A percentile compares a stretch with the other conserved stretches of the same genome.
Conservation (phyloP, 371 early-diverging fungal genomes). For the Gilbertella persicaria region DNA sequence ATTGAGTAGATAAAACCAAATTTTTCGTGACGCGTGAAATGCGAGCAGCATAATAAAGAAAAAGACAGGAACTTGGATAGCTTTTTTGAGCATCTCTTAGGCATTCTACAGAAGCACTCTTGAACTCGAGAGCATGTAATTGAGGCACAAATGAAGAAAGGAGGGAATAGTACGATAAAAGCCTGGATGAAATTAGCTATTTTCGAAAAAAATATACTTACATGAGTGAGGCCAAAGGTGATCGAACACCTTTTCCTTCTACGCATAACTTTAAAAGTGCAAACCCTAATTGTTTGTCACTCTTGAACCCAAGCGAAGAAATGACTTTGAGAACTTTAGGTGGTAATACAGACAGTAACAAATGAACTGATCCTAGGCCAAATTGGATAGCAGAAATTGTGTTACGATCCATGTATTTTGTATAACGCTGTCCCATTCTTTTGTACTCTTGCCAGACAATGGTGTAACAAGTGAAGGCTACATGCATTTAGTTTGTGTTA, state of each 20-base stretch:
- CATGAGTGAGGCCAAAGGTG: conserved; percentile 54
- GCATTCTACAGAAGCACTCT: conserved; percentile 44
- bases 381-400: conserved; percentile 39
- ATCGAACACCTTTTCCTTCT: conserved; percentile 47
- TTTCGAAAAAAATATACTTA: conserved; percentile 17
- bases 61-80: conserved; percentile 52
- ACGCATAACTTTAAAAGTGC: conserved; percentile 51
- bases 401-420: conserved; percentile 35
- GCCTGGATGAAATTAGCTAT: conserved; percentile 3
- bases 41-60: conserved; percentile 50
- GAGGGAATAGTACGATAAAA: conserved; percentile 27
- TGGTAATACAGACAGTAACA: conserved; percentile 52
- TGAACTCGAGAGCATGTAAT: conserved; percentile 20
- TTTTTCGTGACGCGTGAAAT: conserved; percentile 38
- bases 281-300: conserved; percentile 55
- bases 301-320: conserved; percentile 45
- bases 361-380: conserved; percentile 53
- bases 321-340: conserved; percentile 47
- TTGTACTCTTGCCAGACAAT: conserved; percentile 41
- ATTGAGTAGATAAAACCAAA: conserved; percentile 27
- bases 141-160: conserved; percentile 25
- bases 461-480: conserved; percentile 33
- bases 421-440: conserved; percentile 35
- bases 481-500: neutral
- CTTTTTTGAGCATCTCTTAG: conserved; percentile 41